phyloP scores from a whole-genome alignment of 2,329 filamentous ascomycete species.

The Pseudonectria foliicola region DNA sequence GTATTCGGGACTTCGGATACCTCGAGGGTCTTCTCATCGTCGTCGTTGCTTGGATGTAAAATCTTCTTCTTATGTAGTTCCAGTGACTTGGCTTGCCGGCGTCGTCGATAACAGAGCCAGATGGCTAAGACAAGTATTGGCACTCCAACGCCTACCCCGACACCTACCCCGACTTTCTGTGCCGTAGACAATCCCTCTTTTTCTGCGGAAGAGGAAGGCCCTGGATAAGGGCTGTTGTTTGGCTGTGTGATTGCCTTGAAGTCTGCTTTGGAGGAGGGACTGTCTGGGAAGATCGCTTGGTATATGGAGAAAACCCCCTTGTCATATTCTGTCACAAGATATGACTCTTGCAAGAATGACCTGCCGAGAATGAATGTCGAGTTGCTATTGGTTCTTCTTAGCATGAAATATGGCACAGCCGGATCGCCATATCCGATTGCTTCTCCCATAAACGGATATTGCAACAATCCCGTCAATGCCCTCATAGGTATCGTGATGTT shows the following conservation, averaged over 20 bases:
- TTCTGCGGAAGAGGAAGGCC: constrained; percentile 20
- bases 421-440: constrained; percentile 37
- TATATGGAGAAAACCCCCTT: constrained; percentile 46
- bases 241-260: constrained; percentile 37
- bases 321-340: constrained; percentile 51
- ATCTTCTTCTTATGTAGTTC: constrained; percentile 20
- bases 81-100: constrained; percentile 22
- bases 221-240: constrained; percentile 40
- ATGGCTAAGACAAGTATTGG: constrained; percentile 20
- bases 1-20: constrained; percentile 33
- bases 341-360: constrained; percentile 64
- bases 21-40: constrained; percentile 18
- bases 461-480: constrained; percentile 43
- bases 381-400: constrained; percentile 48
- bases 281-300: constrained; percentile 45
- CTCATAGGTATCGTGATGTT: constrained; percentile 48
- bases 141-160: constrained; percentile 28
- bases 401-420: constrained; percentile 56
- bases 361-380: constrained; percentile 57
- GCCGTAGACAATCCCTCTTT: constrained; percentile 29
- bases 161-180: constrained; percentile 39
- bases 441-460: constrained; percentile 41
- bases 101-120: constrained; percentile 29
- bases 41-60: constrained; percentile 14
- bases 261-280: constrained; percentile 32